These are phyloP conservation scores for Euphorbia tirucalli DNA, from an alignment of 345 rosid species.

Conservation along the genomic window DNA sequence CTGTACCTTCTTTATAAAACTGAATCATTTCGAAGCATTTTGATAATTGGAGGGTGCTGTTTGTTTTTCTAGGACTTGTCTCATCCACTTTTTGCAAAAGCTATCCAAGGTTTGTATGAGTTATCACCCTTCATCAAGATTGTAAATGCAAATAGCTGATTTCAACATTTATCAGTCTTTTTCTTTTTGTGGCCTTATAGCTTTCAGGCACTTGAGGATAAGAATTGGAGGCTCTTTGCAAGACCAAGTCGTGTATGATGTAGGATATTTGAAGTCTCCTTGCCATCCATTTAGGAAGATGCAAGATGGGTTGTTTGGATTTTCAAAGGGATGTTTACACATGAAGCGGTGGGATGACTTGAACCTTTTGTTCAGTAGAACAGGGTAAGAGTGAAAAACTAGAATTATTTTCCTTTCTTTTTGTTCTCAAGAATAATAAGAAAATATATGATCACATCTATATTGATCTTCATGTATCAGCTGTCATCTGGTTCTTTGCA, in stretches of 20 bases:
- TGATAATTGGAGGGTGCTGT: conserved; percentile 1
- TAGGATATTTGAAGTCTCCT: conserved; percentile 54
- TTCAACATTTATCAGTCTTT: background rate
- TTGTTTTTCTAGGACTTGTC: conserved; percentile 66
- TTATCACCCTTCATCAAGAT: conserved; percentile 4
- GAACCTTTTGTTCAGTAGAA: conserved; percentile 49
- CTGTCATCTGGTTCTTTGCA: background rate
- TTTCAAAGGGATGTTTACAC: conserved; percentile 87
- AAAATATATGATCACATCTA: conserved; percentile 1
- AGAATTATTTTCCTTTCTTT: background rate
- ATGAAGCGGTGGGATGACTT: conserved; percentile 94
- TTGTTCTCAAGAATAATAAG: background rate
- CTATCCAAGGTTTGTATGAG: conserved; percentile 71
- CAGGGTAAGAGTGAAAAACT: conserved; percentile 53
- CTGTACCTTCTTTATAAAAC: background rate
- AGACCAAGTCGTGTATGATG: conserved; percentile 81
- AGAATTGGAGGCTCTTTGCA: conserved; percentile 96
- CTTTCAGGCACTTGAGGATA: conserved; percentile 76
- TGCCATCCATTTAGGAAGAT: conserved; percentile 70
- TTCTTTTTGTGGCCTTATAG: conserved; percentile 32
- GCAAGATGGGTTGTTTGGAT: conserved; percentile 71
- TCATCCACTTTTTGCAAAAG: conserved; percentile 69
- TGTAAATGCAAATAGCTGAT: conserved; percentile 7
- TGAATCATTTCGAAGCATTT: conserved; percentile 6
- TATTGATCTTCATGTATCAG: background rate